Evolutionary conservation across 1,284 basidiomycete genomes (phyloP), one percentile per base, ranked within the genome.

Genomic region (Apiotrichum siamense): DNA sequence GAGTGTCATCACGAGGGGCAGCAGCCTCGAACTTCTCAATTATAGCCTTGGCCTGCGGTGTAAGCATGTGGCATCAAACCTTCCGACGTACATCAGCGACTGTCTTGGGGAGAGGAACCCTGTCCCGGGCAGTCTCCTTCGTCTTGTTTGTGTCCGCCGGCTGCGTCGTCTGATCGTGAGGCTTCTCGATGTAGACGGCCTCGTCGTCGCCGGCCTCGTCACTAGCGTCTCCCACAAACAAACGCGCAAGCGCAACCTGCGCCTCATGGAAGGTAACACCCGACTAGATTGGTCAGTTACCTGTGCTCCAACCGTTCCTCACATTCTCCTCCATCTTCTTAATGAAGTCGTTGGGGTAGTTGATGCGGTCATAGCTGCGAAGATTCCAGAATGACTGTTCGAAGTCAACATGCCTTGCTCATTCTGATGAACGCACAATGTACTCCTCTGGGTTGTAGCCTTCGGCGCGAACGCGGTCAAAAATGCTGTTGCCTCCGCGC

Each of bases 371-470:
- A 69, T 93, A 96, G 2, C 84, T 78, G 36, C 92, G 81, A 29
- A 97, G 77, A 72, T 96, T 89, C 75, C 87, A 96, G 79, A 94
- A 89, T 18, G 78, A 69, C n/a, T n/a, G n/a, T n/a, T n/a, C n/a
- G n/a, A n/a, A n/a, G n/a, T n/a, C n/a, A n/a, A n/a, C n/a, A n/a
- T n/a, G n/a, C n/a, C n/a, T n/a, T n/a, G n/a, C n/a, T n/a, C n/a
- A n/a, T n/a, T n/a, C n/a, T n/a, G n/a, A n/a, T n/a, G n/a, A n/a
- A n/a, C n/a, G n/a, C n/a, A n/a, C n/a, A 38, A 88, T 89, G 58
- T 55, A 57, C 25, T 59, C 60, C 50, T 61, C 66, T 82, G 91
- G 89, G 52, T 94, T 85, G 63, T 77, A 85, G 2, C 91, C 89
- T 20, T 81, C 88, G 50, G 79, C 82, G 43, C 85, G 79, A 43